Percentiles rank a stretch among this genome's conserved stretches.
phyloP scores from a whole-genome alignment of 2,329 filamentous ascomycete species.

The Calcarisporium arbuscula region DNA sequence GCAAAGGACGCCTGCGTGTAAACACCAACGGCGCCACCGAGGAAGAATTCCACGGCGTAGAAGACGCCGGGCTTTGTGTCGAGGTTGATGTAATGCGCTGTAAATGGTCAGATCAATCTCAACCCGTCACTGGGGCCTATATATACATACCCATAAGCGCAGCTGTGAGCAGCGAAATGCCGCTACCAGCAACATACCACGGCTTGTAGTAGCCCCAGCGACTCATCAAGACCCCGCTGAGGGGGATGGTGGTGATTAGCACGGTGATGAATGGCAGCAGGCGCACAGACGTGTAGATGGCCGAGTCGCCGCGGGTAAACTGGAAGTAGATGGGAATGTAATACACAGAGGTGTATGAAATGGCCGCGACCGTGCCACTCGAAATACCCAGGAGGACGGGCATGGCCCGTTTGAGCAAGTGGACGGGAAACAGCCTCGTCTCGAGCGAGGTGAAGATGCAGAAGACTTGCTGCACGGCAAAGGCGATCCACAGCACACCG shows the following conservation, averaged over 20 bases:
- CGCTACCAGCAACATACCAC: conserved; percentile 28
- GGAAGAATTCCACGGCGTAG: conserved; percentile 29
- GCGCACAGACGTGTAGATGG: conserved; percentile 30
- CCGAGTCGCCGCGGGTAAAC: conserved; percentile 34
- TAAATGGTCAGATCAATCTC: conserved; percentile 1
- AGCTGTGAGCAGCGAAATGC: conserved; percentile 24
- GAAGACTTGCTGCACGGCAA: conserved; percentile 38
- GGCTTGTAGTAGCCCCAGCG: conserved; percentile 31
- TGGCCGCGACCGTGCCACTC: too few relatives aligned
- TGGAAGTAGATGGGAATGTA: conserved; percentile 45
- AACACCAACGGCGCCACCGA: conserved; percentile 32
- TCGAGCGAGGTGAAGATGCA: conserved; percentile 11
- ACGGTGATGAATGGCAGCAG: conserved; percentile 34
- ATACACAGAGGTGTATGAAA: conserved; percentile 29
- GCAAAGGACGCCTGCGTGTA: conserved; percentile 27
- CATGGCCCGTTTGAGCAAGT: conserved; percentile 29
- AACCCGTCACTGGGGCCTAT: not conserved
- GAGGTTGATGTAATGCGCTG: conserved; percentile 5
- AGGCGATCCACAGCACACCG: conserved; percentile 29
- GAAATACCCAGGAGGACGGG: too few relatives aligned
- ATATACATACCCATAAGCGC: conserved; percentile 25
- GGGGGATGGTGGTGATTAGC: conserved; percentile 24
- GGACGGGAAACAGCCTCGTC: conserved; percentile 37
- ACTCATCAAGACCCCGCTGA: conserved; percentile 29
- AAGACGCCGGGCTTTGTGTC: conserved; percentile 16